A percentile compares a stretch with the other conserved stretches of the same genome.
Evolutionary conservation across 2,329 filamentous ascomycete genomes (phyloP).

Genomic region (Colletotrichum cordylinicola): DNA sequence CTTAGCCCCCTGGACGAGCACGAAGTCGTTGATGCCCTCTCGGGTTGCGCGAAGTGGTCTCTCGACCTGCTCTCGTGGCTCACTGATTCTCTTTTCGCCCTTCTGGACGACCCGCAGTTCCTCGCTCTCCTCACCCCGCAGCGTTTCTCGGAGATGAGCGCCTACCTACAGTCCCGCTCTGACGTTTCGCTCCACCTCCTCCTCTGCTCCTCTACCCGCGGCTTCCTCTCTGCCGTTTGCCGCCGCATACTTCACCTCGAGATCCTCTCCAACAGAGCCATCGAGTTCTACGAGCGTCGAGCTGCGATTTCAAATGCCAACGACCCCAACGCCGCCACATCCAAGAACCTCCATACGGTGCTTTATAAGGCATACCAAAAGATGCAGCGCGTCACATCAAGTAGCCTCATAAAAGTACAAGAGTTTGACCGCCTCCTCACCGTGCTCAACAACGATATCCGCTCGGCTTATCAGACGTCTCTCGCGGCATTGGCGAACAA

Average conservation of each 20-base stretch:
- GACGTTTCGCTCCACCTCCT: constrained; percentile 68
- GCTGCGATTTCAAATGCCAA: constrained; percentile 43
- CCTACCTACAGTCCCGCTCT: constrained; percentile 59
- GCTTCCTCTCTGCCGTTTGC: constrained; percentile 73
- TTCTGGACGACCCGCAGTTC: constrained; percentile 59
- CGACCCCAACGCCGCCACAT: constrained; percentile 27
- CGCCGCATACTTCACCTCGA: constrained; percentile 67
- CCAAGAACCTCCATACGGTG: constrained; percentile 50
- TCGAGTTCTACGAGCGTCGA: constrained; percentile 54
- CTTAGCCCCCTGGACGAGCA: constrained; percentile 68
- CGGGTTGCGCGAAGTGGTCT: constrained; percentile 80
- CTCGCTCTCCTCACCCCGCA: constrained; percentile 53
- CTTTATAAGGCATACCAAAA: constrained; percentile 63
- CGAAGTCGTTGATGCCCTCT: constrained; percentile 75
- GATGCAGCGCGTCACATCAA: constrained; percentile 56
- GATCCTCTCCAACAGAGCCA: constrained; percentile 50
- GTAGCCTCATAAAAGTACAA: constrained; percentile 60
- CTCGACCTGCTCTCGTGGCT: constrained; percentile 73
- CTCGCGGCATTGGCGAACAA: constrained; percentile 52
- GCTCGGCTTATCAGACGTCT: constrained; percentile 53
- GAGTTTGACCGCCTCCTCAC: constrained; percentile 69
- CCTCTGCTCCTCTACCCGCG: constrained; percentile 76
- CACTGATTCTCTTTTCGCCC: constrained; percentile 61
- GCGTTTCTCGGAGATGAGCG: constrained; percentile 54
- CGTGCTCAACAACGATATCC: constrained; percentile 53